Percentiles rank a stretch among this genome's conserved stretches.
Conservation (phyloP, 2,329 filamentous ascomycete species). For the Basipetospora chlamydospora region DNA sequence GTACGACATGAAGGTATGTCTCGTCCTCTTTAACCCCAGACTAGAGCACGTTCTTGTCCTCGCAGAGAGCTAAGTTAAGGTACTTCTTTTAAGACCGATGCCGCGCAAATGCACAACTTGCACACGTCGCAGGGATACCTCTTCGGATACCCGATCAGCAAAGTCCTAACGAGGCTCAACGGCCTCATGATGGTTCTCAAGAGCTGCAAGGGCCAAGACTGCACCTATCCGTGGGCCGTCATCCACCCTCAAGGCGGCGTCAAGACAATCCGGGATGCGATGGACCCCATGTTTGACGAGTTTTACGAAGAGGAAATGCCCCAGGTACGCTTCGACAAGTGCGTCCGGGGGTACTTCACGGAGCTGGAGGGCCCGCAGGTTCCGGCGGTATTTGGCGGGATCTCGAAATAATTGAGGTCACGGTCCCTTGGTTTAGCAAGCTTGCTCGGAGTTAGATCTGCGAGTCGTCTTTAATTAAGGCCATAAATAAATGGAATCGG, state of each 20-base stretch:
- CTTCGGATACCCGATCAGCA: conserved; percentile 19
- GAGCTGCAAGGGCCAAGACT: conserved; percentile 39
- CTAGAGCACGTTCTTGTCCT: neutral
- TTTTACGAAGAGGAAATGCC: conserved; percentile 30
- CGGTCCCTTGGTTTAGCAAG: too few species aligned
- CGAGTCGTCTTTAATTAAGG: too few species aligned
- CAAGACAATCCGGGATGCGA: conserved; percentile 32
- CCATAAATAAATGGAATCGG: too few species aligned
- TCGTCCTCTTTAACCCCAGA: neutral
- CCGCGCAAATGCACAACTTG: conserved; percentile 34
- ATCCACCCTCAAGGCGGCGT: conserved; percentile 41
- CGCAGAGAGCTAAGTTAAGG: neutral
- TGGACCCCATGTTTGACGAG: conserved; percentile 29
- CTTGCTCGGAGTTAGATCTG: too few species aligned
- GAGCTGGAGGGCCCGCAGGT: conserved; percentile 1
- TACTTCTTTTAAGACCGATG: conserved; percentile 31
- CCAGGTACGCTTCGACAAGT: neutral
- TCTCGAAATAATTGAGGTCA: neutral
- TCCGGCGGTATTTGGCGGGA: neutral
- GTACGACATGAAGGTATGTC: conserved; percentile 41
- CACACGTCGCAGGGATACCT: conserved; percentile 12
- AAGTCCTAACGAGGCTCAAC: conserved; percentile 37
- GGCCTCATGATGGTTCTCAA: conserved; percentile 45
- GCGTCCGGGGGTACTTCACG: neutral
- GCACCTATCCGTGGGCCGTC: conserved; percentile 39